Evolutionary conservation across 345 rosid species (phyloP), one percentile per base, ranked within the genome.

Genomic region (Heritiera fomes): DNA sequence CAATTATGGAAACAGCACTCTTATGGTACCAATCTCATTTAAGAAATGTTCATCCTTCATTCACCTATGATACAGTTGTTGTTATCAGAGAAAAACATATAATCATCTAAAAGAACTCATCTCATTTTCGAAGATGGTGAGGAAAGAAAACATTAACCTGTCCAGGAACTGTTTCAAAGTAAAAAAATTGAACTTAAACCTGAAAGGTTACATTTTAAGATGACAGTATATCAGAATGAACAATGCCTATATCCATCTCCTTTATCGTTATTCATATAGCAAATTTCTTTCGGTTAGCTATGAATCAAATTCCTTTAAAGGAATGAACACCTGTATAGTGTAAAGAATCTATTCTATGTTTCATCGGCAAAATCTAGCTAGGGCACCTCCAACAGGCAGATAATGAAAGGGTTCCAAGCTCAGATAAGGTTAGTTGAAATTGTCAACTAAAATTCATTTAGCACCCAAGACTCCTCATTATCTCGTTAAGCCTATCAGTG

Each of bases 381-480:
- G 60, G 60, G 23, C 60, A 18, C 6, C 11, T 69, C 6, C 8
- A 40, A 0, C 43, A 40, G 45, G 45, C 7, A 43, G 45, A 43
- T 43, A 43, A 43, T 6, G 45, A 43, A 43, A 6, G 45, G 6
- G 46, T 63, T 63, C 43, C 62, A 43, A 8, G 38, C 71, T 67
- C 62, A 18, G 13, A 6, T 8, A 56, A 18, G 28, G 11, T 2
- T 20, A 59, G 5, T 50, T 52, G 56, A 52, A 52, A 52, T 47
- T 4, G 8, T 17, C 3, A 56, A 58, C 64, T 65, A 70, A 53
- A 64, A 78, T 3, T 10, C 13, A 8, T 53, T 88, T 87, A 90
- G 88, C 96, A 90, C 28, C 85, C 90, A 67, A 90, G 87, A 71
- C 79, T 87, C 73, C 38, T 85, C 84, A 90, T 72, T 82, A 89